Percentiles rank a stretch among this genome's conserved stretches.
Conservation (phyloP, 2,329 filamentous ascomycete species). For the Elsinoe australis region DNA sequence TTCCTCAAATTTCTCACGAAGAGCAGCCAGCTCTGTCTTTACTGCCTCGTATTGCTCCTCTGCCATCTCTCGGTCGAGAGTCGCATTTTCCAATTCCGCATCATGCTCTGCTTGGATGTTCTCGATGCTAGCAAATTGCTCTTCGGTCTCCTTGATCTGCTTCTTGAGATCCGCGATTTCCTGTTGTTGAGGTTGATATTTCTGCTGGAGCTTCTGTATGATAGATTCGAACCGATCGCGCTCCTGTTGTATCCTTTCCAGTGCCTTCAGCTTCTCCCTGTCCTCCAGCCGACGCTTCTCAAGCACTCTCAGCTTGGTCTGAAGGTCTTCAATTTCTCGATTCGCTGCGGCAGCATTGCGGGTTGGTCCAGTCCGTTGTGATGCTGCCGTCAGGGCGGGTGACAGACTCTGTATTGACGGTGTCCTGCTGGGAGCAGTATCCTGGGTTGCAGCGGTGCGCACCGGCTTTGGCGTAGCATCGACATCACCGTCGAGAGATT, state of each 20-base stretch:
- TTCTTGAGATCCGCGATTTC: slow-evolving; percentile 71
- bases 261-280: slow-evolving; percentile 69
- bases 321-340: slow-evolving; percentile 75
- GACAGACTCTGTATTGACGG: slow-evolving; percentile 25
- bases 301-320: slow-evolving; percentile 76
- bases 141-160: slow-evolving; percentile 67
- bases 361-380: slow-evolving; percentile 21
- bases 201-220: slow-evolving; percentile 82
- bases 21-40: slow-evolving; percentile 68
- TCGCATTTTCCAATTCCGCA: slow-evolving; percentile 73
- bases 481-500: neutral
- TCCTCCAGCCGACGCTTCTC: slow-evolving; percentile 84
- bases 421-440: slow-evolving; percentile 25
- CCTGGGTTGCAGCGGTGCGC: slow-evolving; percentile 19
- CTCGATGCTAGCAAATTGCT: slow-evolving; percentile 61
- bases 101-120: slow-evolving; percentile 77
- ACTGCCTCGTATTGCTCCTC: slow-evolving; percentile 81
- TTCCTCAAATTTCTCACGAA: slow-evolving; percentile 73
- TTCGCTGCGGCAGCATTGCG: slow-evolving; percentile 43
- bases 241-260: slow-evolving; percentile 70
- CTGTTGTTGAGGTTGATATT: slow-evolving; percentile 76
- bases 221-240: slow-evolving; percentile 72
- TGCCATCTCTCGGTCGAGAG: slow-evolving; percentile 89
- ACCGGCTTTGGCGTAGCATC: slow-evolving; percentile 5
- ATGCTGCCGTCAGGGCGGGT: slow-evolving; percentile 13